phyloP scores from a whole-genome alignment of 768 basidiomycete species.

The Trichaptum fuscoviolaceum region DNA sequence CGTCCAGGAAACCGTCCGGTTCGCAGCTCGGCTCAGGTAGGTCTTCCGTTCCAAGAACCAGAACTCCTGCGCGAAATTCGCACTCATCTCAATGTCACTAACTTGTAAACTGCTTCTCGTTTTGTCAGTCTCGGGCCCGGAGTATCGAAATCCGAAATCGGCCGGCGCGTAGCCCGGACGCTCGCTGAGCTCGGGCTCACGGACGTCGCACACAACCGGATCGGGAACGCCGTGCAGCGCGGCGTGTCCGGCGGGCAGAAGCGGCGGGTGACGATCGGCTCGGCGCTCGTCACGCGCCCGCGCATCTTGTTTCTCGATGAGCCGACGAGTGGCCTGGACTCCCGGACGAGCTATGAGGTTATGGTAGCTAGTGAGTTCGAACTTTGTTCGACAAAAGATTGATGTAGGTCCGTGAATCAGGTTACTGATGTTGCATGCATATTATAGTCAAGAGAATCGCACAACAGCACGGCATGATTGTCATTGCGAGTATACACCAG shows the following conservation, averaged over 20 bases:
- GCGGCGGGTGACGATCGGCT: conserved; percentile 55
- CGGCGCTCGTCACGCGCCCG: conserved; percentile 54
- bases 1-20: conserved; percentile 49
- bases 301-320: conserved; percentile 60
- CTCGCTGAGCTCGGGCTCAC: conserved; percentile 43
- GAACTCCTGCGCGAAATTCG: background rate
- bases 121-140: conserved; percentile 12
- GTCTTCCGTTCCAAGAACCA: conserved; percentile 12
- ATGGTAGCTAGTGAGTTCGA: conserved; percentile 30
- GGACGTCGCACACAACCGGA: conserved; percentile 41
- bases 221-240: conserved; percentile 53
- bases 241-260: conserved; percentile 67
- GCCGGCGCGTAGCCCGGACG: conserved; percentile 37
- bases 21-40: conserved; percentile 45
- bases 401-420: conserved; percentile 29
- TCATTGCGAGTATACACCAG: conserved; percentile 66
- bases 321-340: conserved; percentile 52
- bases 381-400: conserved; percentile 35
- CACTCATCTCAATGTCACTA: background rate
- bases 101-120: background rate
- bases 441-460: conserved; percentile 35
- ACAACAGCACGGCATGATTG: conserved; percentile 42
- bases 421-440: conserved; percentile 31
- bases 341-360: conserved; percentile 39
- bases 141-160: conserved; percentile 26